Evolutionary conservation across 371 early-diverging fungal genomes (phyloP), one percentile per base, ranked within the genome.

Genomic region (Dinochytrium kinnereticum): DNA sequence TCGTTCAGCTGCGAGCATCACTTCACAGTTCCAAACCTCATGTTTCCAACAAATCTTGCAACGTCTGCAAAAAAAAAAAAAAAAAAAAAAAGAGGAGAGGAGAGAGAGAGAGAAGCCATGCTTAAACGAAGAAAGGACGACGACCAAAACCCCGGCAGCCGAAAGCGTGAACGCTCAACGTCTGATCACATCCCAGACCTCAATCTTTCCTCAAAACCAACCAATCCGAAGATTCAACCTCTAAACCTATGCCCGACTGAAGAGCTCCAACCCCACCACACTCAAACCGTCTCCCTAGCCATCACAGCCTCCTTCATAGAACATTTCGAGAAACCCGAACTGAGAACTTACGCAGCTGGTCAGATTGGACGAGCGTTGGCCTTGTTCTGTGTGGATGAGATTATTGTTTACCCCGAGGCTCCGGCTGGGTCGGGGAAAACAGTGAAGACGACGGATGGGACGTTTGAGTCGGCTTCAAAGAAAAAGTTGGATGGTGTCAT

Each of bases 291-390:
- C 37, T 89, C 89, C 39, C 72, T 93, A 19, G 93, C 93, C 5
- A 78, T 93, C 53, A 91, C 93, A 1, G 88, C 90, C 17, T 89
- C 90, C 28, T 88, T 92, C 21, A 78, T 93, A n/a, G 90, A 90
- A 30, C 86, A 85, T 69, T 89, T 90, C 30, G 88, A 91, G 50
- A 88, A 90, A 0, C 77, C 87, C 34, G 92, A 93, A 74, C 73
- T 93, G 69, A 88, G 89, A 76, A 93, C 92, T 0, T 89, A 91
- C 72, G 78, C 91, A 19, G 93, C 89, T 3, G 92, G 93, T 40
- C 91, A 92, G 80, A 86, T 93, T 57, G 92, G 89, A 21, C 82
- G 93, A 69, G 84, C 87, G 0, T 78, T 89, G 38, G 87, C 87
- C 24, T 73, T 93, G 38, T 88, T 87, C 72, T 82, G 88, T 65